Evolutionary conservation across 148 eudicot species (phyloP), one percentile per base, ranked within the genome.

Genomic region (Suaeda aralocaspica): DNA sequence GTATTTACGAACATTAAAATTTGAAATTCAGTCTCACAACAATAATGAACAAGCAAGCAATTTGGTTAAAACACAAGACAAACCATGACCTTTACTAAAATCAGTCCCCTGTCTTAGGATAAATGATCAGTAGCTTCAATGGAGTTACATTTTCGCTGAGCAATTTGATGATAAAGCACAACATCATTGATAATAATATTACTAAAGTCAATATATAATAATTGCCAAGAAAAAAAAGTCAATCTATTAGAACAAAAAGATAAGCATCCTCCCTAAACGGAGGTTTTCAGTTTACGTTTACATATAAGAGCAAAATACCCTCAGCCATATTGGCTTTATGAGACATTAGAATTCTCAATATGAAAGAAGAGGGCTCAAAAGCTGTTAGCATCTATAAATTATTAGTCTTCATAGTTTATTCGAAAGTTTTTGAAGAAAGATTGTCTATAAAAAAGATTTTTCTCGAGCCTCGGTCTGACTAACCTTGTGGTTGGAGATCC

Each of bases 391-490:
- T 64, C 69, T 51, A n/a, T 25, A 18, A 18, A 31, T 36, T 3
- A 36, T 3, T 8, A 36, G 41, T 36, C 41, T 8, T 36, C 4
- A 36, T 3, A 36, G 22, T 48, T 71, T 71, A 50, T 63, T 72
- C 51, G 34, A 14, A 30, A 64, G 2, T 24, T 8, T 50, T 19
- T 9, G 11, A 46, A 46, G 15, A 62, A 50, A 29, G 36, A 18
- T 6, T 55, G 64, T 56, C 63, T 18, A 51, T 13, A 9, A 52
- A 9, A 39, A 50, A 34, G 33, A 11, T 42, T 36, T 6, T 50
- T 31, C 34, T 21, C 41, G 14, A 36, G 49, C 59, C 55, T 65
- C n/a, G 22, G 44, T 55, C 29, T 31, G 29, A 73, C 70, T 64
- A 61, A 50, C 53, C 70, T 46, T 45, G 21, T 31, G 26, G 57